Conservation (phyloP, 352 stramenopile genomes). For the Globisporangium mamillatum region DNA sequence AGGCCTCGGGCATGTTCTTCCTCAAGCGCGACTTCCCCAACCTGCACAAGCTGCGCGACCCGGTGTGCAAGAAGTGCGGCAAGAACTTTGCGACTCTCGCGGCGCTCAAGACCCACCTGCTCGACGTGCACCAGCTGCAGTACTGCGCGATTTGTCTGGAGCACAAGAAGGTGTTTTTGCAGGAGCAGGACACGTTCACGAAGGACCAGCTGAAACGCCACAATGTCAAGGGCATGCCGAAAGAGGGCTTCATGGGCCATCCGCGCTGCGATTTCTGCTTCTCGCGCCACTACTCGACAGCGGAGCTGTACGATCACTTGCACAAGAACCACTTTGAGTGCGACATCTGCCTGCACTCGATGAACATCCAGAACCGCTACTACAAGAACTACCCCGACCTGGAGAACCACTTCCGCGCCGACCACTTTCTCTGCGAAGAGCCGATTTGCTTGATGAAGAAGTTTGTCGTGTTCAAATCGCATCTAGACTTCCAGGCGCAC, state of each 20-base stretch:
- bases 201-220: constrained; percentile 81
- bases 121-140: constrained; percentile 70
- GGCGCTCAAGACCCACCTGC: constrained; percentile 70
- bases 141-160: constrained; percentile 86
- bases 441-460: constrained; percentile 75
- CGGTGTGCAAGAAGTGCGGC: constrained; percentile 65
- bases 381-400: constrained; percentile 92
- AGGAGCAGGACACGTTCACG: constrained; percentile 72
- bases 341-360: constrained; percentile 82
- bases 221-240: constrained; percentile 60
- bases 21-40: constrained; percentile 61
- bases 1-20: constrained; percentile 86
- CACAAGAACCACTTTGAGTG: constrained; percentile 92
- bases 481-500: constrained; percentile 86
- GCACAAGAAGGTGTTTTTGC: constrained; percentile 88
- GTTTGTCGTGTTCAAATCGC: constrained; percentile 88
- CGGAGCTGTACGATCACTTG: constrained; percentile 87
- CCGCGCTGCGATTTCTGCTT: constrained; percentile 90
- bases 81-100: constrained; percentile 67
- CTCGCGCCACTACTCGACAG: constrained; percentile 81
- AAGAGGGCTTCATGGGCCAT: constrained; percentile 82
- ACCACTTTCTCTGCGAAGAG: constrained; percentile 89
- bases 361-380: constrained; percentile 84
- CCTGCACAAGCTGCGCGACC: constrained; percentile 68
- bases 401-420: constrained; percentile 87